phyloP scores from a whole-genome alignment of 192 early-diverging fungal genomes.

The Allomyces javanicus region DNA sequence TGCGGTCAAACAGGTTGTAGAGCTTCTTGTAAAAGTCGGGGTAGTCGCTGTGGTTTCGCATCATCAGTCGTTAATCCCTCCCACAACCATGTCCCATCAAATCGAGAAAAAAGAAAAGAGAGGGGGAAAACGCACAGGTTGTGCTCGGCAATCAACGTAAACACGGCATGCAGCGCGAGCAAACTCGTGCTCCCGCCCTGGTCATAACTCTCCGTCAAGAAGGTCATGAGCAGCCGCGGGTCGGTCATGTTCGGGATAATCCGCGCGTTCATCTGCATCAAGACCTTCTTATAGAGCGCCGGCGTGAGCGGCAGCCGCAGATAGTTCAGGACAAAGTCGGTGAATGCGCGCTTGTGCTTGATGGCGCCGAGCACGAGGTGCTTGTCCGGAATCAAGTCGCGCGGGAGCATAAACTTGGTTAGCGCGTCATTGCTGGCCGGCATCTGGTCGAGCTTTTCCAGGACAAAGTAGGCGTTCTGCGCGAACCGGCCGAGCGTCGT shows the following conservation, averaged over 20 bases:
- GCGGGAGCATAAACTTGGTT: constrained; percentile 1
- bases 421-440: background rate
- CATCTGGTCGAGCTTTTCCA: background rate
- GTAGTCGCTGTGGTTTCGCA: constrained; percentile 48
- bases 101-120: background rate
- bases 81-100: background rate
- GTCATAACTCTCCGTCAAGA: constrained; percentile 77
- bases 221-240: constrained; percentile 72
- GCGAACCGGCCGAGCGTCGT: background rate
- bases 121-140: constrained; percentile 53
- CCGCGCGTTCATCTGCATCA: constrained; percentile 64
- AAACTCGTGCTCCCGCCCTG: constrained; percentile 71
- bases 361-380: constrained; percentile 18
- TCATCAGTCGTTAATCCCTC: background rate
- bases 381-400: constrained; percentile 2
- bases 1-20: constrained; percentile 72
- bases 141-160: constrained; percentile 84
- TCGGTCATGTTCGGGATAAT: constrained; percentile 72
- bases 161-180: constrained; percentile 85
- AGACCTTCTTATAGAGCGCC: constrained; percentile 58
- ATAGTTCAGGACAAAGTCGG: constrained; percentile 59
- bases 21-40: constrained; percentile 94
- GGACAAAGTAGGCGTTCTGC: constrained; percentile 6
- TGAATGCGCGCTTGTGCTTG: constrained; percentile 49
- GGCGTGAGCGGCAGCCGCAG: constrained; percentile 47